A percentile compares a stretch with the other conserved stretches of the same genome.
These are phyloP conservation scores for Neurospora sp. DNA, from an alignment of 495 filamentous ascomycete genomes.

Conservation along the genomic window DNA sequence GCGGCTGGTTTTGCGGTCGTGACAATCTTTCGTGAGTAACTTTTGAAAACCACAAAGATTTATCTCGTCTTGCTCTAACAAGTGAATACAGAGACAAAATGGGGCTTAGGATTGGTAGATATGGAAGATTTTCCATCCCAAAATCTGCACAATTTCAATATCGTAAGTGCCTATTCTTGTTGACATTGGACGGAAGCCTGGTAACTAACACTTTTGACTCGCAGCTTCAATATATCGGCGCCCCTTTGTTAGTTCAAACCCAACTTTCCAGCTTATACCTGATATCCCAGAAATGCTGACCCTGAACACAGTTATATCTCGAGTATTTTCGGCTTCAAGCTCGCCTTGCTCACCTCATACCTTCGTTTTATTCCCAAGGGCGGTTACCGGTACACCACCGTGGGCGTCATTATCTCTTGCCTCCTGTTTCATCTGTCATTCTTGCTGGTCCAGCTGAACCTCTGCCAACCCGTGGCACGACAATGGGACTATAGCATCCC, in stretches of 20 bases:
- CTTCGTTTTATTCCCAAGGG: conserved; percentile 37
- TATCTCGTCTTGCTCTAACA: neutral
- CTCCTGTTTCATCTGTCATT: conserved; percentile 25
- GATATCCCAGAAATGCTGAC: neutral
- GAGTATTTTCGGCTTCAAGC: conserved; percentile 43
- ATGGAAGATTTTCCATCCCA: conserved; percentile 22
- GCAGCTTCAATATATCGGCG: conserved; percentile 31
- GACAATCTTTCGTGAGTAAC: conserved; percentile 21
- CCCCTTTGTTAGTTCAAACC: conserved; percentile 26
- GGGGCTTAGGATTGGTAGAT: conserved; percentile 27
- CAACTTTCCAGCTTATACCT: neutral
- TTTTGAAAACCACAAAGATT: neutral
- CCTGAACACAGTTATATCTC: conserved; percentile 27
- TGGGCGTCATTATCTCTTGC: conserved; percentile 24
- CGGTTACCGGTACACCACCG: conserved; percentile 26
- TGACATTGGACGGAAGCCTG: neutral
- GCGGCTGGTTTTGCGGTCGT: conserved; percentile 19
- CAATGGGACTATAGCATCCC: conserved; percentile 36
- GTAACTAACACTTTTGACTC: neutral
- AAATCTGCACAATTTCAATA: conserved; percentile 29
- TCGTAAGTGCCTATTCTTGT: conserved; percentile 15
- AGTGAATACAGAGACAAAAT: conserved; percentile 27
- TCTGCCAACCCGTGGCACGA: conserved; percentile 36
- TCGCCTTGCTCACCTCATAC: conserved; percentile 40
- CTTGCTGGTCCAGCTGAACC: conserved; percentile 29